Conservation (phyloP, 768 basidiomycete species). For the Phylloporus sp. region DNA sequence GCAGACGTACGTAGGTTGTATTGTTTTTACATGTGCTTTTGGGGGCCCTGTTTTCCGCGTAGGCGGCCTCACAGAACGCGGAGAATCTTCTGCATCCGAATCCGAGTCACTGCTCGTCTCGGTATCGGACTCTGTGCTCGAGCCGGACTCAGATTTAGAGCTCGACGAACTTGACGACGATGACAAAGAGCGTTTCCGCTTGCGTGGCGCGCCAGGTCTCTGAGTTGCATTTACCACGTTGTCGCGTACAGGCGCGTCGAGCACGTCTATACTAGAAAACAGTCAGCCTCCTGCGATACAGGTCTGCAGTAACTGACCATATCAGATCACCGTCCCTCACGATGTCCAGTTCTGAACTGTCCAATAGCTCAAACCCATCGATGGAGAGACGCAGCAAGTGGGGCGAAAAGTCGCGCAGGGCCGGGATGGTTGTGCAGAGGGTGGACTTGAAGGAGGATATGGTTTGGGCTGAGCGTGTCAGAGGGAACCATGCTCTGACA, state of each 20-base stretch:
- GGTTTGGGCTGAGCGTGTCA: constrained; percentile 6
- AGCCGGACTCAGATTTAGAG: constrained; percentile 9
- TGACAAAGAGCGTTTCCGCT: constrained; percentile 27
- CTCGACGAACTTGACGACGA: constrained; percentile 12
- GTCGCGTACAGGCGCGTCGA: background rate
- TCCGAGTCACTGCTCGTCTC: constrained; percentile 12
- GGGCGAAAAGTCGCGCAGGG: background rate
- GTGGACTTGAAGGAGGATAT: constrained; percentile 12
- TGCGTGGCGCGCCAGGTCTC: constrained; percentile 1
- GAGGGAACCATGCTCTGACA: constrained; percentile 52
- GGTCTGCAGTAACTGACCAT: constrained; percentile 11
- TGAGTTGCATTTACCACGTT: background rate
- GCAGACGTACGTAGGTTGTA: constrained; percentile 10
- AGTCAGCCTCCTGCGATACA: background rate
- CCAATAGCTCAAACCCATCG: constrained; percentile 29
- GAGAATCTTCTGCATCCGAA: constrained; percentile 12
- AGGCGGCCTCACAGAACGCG: background rate
- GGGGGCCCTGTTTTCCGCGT: constrained; percentile 6
- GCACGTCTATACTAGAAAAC: constrained; percentile 14
- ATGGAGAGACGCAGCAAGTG: constrained; percentile 18
- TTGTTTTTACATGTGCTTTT: constrained; percentile 11
- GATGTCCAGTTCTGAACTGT: constrained; percentile 22
- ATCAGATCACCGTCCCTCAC: constrained; percentile 29
- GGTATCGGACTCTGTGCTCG: constrained; percentile 14
- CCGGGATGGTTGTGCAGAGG: constrained; percentile 16